These are phyloP conservation scores for Lodderomyces margitis DNA, from an alignment of 1,139 yeast genomes.

Conservation along the genomic window DNA sequence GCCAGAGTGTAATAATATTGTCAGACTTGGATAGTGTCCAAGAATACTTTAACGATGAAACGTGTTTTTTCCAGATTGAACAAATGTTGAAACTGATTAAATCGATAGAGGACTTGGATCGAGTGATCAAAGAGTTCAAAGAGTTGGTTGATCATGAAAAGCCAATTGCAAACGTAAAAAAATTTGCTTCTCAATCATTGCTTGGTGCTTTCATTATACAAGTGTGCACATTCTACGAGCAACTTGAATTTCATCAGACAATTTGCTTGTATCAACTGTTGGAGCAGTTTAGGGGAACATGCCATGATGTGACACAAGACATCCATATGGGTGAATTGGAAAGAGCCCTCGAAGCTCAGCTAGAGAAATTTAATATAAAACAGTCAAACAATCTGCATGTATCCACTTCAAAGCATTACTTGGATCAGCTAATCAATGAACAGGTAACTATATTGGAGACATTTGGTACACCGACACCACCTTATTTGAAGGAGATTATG, in stretches of 20 bases:
- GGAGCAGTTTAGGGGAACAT: constrained; percentile 39
- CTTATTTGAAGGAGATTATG: constrained; percentile 43
- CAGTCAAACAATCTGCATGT: neutral
- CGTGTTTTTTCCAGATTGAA: constrained; percentile 11
- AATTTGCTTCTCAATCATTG: constrained; percentile 33
- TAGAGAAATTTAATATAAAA: neutral
- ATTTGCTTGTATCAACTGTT: constrained; percentile 54
- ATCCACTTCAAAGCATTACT: constrained; percentile 42
- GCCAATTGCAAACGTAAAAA: constrained; percentile 1
- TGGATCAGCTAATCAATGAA: constrained; percentile 50
- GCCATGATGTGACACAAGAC: neutral
- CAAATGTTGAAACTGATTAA: constrained; percentile 30
- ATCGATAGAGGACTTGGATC: constrained; percentile 37
- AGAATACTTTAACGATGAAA: constrained; percentile 3
- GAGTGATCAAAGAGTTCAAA: constrained; percentile 11
- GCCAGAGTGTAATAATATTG: constrained; percentile 5
- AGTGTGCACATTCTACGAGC: constrained; percentile 48
- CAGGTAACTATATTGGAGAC: constrained; percentile 58
- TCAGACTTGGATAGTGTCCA: constrained; percentile 7
- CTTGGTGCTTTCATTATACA: constrained; percentile 37
- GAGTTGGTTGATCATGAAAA: constrained; percentile 3
- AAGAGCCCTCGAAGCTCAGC: constrained; percentile 2
- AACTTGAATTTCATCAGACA: constrained; percentile 59
- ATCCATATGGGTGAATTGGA: neutral
- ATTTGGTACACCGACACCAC: constrained; percentile 53